Evolutionary conservation across 2,329 filamentous ascomycete species (phyloP), one percentile per base, ranked within the genome.

Genomic region (Huntiella bhutanensis): DNA sequence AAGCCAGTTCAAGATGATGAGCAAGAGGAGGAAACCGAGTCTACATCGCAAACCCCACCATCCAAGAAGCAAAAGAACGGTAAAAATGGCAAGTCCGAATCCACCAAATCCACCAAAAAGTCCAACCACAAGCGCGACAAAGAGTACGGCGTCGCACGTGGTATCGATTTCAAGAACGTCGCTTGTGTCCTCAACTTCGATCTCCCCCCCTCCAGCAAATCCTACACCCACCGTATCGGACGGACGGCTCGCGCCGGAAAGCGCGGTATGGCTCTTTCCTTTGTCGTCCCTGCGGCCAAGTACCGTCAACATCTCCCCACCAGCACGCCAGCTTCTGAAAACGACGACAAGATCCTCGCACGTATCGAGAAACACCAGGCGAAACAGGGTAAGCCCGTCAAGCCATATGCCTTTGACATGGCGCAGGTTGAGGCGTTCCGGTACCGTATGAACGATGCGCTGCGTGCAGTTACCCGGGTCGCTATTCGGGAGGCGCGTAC

Each of bases 181-280:
- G 78, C 85, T 3, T 86, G 83, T 52, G 87, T 98, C 17, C 76
- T 98, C 59, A 98, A 98, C 65, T 98, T 98, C 60, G 91, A 98
- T 61, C 77, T 98, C 12, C 91, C 91, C 1, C 75, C 77, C 12
- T 81, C 79, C 6, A 80, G 85, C 34, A 92, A 85, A 59, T 93
- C 85, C 6, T 98, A 98, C 62, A 92, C 83, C n/a, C 91, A 98
- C 63, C 80, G 91, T 46, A 93, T 98, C 55, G 91, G 91, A 32
- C 78, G 91, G 32, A 98, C 91, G 4, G 91, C 85, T 1, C 76
- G 91, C 51, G 91, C 87, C 2, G 88, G 87, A 8, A 84, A 92
- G 58, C 78, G 82, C 1, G 91, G 91, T 50, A 96, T 94, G 73
- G 86, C 91, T 0, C 71, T 98, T n/a, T 94, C 86, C 7, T 95